Base-by-base conservation (phyloP, 179 eudicot genomes). In the Patellifolia procumbens region DNA sequence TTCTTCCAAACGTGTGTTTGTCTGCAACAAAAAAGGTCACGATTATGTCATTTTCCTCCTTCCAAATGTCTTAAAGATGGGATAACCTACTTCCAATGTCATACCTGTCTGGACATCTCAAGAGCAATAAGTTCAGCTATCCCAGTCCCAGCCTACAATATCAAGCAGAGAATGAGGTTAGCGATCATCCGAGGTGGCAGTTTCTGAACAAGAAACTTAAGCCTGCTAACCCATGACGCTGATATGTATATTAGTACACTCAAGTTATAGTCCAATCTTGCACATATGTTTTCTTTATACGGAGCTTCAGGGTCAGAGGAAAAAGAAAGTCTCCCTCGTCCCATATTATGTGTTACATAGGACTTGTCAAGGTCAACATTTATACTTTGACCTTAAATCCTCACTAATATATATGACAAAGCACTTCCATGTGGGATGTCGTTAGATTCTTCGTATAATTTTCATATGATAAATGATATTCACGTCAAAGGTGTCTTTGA, bases 121-220 rank as follows among this genome's bases (percentile, higher is more conserved):
- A 86, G 86, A 39, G 92, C 92, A 32, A 91, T 91, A 66, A 91
- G 92, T 79, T 91, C 92, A 29, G 96, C 96, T 74, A 91, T 91
- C 53, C 96, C 96, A 11, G 96, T 91, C 29, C 96, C 96, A 35
- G 96, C 96, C 96, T 91, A 85, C 72, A 76, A 60, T 20, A 26
- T 48, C 13, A 78, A n/a, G 43, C 19, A 53, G 43, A 51, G 15
- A 49, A 70, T 49, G 7, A 70, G 73, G 28, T 48, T 31, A 15
- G 28, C 39, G 29, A 46, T 49, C 35, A 70, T 70, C 8, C 26
- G 32, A 11, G 13, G 26, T 20, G 4, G 7, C 65, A 60, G 37
- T 60, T 29, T 60, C 9, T 60, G 8, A 28, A 60, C 65, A 60
- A 28, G 10, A 26, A 26, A 29, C 32, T 20, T n/a, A n/a, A n/a